Evolutionary conservation across 306 rosid species (phyloP).

Genomic region (Quercus rubra): DNA sequence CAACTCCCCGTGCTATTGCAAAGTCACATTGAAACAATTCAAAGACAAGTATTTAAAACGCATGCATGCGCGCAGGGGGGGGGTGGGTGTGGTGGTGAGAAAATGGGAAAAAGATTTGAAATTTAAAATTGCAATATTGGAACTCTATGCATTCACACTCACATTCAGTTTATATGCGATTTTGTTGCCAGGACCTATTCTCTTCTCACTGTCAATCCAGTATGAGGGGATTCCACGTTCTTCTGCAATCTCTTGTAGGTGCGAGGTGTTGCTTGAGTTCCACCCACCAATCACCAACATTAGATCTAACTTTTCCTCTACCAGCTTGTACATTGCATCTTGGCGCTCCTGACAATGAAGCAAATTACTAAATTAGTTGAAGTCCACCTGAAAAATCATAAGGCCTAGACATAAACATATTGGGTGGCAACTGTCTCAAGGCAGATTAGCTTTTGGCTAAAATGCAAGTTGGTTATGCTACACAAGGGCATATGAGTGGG

Average conservation of each 20-base stretch:
- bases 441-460: not conserved
- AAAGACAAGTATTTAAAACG: not conserved
- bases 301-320: constrained; percentile 75
- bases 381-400: not conserved
- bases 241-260: constrained; percentile 98
- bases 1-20: constrained; percentile 81
- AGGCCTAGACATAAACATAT: not conserved
- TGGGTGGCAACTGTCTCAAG: not conserved
- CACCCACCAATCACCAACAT: constrained; percentile 92
- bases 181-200: constrained; percentile 96
- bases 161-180: constrained; percentile 77
- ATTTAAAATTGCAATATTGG: constrained; percentile 3
- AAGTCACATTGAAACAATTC: not conserved
- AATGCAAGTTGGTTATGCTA: not conserved
- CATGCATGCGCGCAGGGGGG: not conserved
- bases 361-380: not conserved
- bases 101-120: not conserved
- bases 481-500: not conserved
- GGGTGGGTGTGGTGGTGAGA: not conserved
- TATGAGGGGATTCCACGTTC: constrained; percentile 88
- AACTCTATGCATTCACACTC: constrained; percentile 27
- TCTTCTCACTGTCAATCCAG: constrained; percentile 89
- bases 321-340: constrained; percentile 99
- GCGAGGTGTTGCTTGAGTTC: constrained; percentile 98
- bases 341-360: constrained; percentile 76